Evolutionary conservation across 2,329 filamentous ascomycete genomes (phyloP).

Genomic region (Simplicillium aogashimaense): DNA sequence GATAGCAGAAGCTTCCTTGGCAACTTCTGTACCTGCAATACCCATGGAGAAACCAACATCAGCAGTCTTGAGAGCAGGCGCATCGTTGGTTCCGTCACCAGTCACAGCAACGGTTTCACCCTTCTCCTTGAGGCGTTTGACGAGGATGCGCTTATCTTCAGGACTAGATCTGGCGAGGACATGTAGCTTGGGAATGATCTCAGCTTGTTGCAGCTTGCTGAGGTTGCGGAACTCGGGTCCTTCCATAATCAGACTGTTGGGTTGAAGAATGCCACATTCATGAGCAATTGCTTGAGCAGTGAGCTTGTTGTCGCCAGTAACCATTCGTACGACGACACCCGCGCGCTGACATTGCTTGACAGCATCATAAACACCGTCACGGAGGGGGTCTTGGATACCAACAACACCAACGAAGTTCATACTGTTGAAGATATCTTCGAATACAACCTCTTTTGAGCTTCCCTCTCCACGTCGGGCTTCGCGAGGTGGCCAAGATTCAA

Average conservation of each 20-base stretch:
- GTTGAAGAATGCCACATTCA: conserved; percentile 66
- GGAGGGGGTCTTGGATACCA: conserved; percentile 73
- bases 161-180: conserved; percentile 67
- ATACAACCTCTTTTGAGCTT: conserved; percentile 50
- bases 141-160: conserved; percentile 66
- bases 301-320: conserved; percentile 73
- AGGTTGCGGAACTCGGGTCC: conserved; percentile 70
- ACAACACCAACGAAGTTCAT: conserved; percentile 63
- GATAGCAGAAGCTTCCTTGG: conserved; percentile 76
- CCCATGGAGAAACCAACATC: conserved; percentile 84
- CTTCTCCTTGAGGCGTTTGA: conserved; percentile 60
- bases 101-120: conserved; percentile 75
- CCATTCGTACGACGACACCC: conserved; percentile 75
- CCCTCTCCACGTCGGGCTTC: conserved; percentile 43
- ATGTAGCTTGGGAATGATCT: conserved; percentile 58
- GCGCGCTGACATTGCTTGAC: conserved; percentile 65
- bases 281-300: conserved; percentile 71
- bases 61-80: conserved; percentile 68
- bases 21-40: conserved; percentile 73
- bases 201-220: conserved; percentile 52
- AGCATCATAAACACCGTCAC: conserved; percentile 63
- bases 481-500: conserved; percentile 72
- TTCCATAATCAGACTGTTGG: conserved; percentile 63
- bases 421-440: conserved; percentile 56
- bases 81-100: conserved; percentile 77